Base-by-base conservation (phyloP, 129 eudicot genomes). In the Pulicaria dysenterica region DNA sequence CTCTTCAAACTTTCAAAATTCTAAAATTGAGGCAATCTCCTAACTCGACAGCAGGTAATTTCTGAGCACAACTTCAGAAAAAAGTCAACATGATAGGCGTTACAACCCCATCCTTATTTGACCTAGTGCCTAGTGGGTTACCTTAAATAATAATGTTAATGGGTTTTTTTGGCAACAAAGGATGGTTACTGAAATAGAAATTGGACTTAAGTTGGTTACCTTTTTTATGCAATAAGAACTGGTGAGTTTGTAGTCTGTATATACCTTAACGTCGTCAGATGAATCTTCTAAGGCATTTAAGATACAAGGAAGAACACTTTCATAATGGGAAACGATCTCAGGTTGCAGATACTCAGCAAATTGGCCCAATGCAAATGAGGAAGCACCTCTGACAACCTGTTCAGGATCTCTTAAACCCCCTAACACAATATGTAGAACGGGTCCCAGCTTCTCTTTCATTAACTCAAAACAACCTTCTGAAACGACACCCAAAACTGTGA, bases 271-370 rank as follows among this genome's bases (percentile, higher is more conserved):
- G 49, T 93, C 98, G 81, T 87, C 92, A 61, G 98, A 93, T 64
- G 84, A 74, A 83, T 93, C 98, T 75, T 87, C 96, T 46, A 93
- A 59, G 73, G 98, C 95, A 72, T 75, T 87, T 69, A 93, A 70
- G 45, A 93, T 88, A 76, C 96, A 87, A 47, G 96, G 98, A 58
- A 93, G 92, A 82, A 93, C 95, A 69, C 84, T 93, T 77, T 87
- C 95, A 79, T 93, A 88, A 69, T 87, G 96, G 44, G 92, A 83
- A 46, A 83, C 76, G 61, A 93, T 93, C 86, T 93, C 98, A 65
- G 98, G 98, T 83, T 93, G 98, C 83, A 93, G 73, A 80, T 93
- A 81, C 83, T 93, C 98, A 7, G 98, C 95, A 80, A 93, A 93
- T 58, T 93, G 98, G 69, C 96, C 96, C 68, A 93, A 83, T 5